A percentile compares a stretch with the other conserved stretches of the same genome.
phyloP scores from a whole-genome alignment of 257 asterid genomes.

The Plantago ovata region DNA sequence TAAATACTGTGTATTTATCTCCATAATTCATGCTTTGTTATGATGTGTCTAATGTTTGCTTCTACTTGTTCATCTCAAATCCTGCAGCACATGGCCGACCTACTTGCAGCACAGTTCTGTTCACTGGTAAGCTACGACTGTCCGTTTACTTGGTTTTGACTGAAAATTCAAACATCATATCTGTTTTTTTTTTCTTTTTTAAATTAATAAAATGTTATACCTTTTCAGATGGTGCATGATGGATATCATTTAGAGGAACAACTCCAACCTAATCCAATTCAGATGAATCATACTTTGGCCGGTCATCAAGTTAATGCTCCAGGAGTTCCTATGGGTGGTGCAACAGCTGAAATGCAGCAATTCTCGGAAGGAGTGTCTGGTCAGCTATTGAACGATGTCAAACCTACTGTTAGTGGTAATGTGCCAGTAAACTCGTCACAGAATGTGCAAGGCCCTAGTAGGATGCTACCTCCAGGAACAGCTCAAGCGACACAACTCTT shows the following conservation, averaged over 20 bases:
- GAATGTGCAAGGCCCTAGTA: conserved; percentile 48
- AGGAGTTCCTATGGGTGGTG: conserved; percentile 36
- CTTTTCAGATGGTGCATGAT: conserved; percentile 67
- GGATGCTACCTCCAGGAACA: conserved; percentile 67
- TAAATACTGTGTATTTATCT: neutral
- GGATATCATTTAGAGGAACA: conserved; percentile 72
- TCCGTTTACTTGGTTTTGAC: neutral
- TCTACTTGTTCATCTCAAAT: neutral
- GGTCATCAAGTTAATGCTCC: conserved; percentile 40
- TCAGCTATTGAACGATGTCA: conserved; percentile 47
- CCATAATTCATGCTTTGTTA: neutral
- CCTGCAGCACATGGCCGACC: conserved; percentile 88
- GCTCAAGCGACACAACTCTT: conserved; percentile 54
- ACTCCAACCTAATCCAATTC: conserved; percentile 60
- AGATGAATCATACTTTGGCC: conserved; percentile 29
- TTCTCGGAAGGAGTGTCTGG: conserved; percentile 56
- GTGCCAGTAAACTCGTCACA: conserved; percentile 42
- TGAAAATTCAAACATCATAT: neutral
- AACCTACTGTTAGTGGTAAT: conserved; percentile 45
- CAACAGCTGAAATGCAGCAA: conserved; percentile 62
- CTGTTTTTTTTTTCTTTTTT: neutral
- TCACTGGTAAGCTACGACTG: conserved; percentile 53
- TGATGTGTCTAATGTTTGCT: conserved; percentile 5
- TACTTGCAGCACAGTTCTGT: conserved; percentile 78
- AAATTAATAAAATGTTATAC: conserved; percentile 15